Base-by-base conservation (phyloP, 2,329 filamentous ascomycete species). In the Trichoderma pleuroti region DNA sequence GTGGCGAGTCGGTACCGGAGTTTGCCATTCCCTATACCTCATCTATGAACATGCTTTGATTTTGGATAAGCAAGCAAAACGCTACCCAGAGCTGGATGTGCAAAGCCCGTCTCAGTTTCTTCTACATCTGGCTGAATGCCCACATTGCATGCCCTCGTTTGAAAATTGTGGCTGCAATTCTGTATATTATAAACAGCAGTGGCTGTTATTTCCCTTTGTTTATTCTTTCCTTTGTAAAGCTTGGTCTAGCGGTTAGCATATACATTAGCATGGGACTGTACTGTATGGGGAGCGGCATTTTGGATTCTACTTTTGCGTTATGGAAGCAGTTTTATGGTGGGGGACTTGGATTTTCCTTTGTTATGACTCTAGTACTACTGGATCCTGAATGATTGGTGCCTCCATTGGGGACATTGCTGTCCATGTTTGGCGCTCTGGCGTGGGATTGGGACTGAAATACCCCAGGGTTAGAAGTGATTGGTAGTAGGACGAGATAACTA, bases 21-120 rank as follows among this genome's bases (percentile, higher is more conserved):
- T 77, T 79, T 69, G 76, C 68, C 72, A 73, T 76, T 65, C 75
- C 74, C 36, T 76, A 78, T 26, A 76, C 77, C 49, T 77, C 80
- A 57, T 82, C 81, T 65, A 80, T 80, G 76, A 79, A 79, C 74
- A 78, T 82, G 75, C 79, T 78, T 59, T 70, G 26, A 62, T 18
- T 39, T 70, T 24, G 42, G 46, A 63, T 5, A 24, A 34, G 21
- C 39, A 46, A 68, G 1, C 28, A 56, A 10, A 39, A 56, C 11
- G 10, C 10, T n/a, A 18, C 46, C 16, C 11, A 21, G 2, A 42
- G 30, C n/a, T 30, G 12, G 24, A 18, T 12, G 39, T 18, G 28
- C 26, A 56, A 54, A 30, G 28, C 18, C 16, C 18, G 14, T 32
- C 28, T 26, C 42, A 34, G 28, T 34, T 34, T 36, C 30, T 21